Evolutionary conservation across 1,284 basidiomycete genomes (phyloP), one percentile per base, ranked within the genome.

Genomic region (Xerocomus subilludens): DNA sequence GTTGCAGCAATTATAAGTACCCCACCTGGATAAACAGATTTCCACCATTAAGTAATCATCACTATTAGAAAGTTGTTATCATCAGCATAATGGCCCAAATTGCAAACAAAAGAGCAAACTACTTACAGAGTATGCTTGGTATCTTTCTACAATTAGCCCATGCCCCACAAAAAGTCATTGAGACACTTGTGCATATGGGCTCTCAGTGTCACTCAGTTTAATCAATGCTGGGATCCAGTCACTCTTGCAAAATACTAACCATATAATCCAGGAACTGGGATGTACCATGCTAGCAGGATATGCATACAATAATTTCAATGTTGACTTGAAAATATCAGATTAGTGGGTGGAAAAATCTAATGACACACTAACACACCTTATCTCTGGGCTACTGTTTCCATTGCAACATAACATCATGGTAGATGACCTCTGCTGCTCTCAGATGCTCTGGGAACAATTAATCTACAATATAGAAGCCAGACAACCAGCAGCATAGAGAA

Each of bases 71-170:
- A 68, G 67, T 30, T 1, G 25, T 67, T 21, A 32, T 75, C 16
- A 60, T 72, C n/a, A 68, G 64, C 13, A 67, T 75, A 27, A 45
- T 75, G 5, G 51, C 42, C n/a, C 55, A 75, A 27, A 67, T 2
- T 30, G 25, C 32, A 58, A 75, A 70, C 38, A 60, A 63, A 36
- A 49, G 25, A 45, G 35, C 23, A 11, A 75, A 72, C n/a, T 21
- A 53, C 36, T 63, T 72, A 38, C 53, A 71, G 25, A 69, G 74
- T 25, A 64, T 75, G 35, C 36, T 69, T 30, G 67, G 64, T 5
- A 69, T 74, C 59, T 72, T 69, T 56, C 35, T 74, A 5, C 59
- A 74, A 30, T 74, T 64, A 13, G 38, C 59, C 5, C 67, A 74
- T 36, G 42, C 67, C 16, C 64, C 53, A 33, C 36, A 72, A 27